Evolutionary conservation across 192 early-diverging fungal species (phyloP), one percentile per base, ranked within the genome.

Genomic region (Podila epigama): DNA sequence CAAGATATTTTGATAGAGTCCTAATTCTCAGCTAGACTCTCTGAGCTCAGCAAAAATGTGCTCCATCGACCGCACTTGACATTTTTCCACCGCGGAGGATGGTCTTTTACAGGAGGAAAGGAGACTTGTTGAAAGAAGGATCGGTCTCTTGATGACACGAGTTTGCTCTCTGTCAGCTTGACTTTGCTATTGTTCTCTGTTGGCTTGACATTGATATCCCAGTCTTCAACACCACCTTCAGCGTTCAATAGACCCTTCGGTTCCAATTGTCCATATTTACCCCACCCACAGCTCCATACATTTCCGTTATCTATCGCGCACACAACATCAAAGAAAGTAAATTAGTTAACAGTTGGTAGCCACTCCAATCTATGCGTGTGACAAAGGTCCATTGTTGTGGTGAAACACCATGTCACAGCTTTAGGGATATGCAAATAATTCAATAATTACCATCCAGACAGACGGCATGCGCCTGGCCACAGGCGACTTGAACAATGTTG

Each of bases 241-340:
- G n/a, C n/a, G n/a, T n/a, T n/a, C n/a, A n/a, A n/a, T n/a, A n/a
- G n/a, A 0, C 8, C 35, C 20, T 58, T 18, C 22, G 25, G 57
- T 58, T 33, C 57, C 11, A 68, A 29, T 29, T 77, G 73, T 5
- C 73, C 66, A 63, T 77, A 68, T 36, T 77, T 77, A 16, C 60
- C 66, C 73, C 73, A 77, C 15, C 73, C 73, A 32, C 73, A 77
- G 61, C 66, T 77, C 73, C 73, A 77, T 2, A 35, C 60, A 1
- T 41, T 32, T 7, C 73, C 66, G 27, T 51, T 9, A 52, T 64
- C 73, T 77, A 77, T 3, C 33, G 34, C n/a, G n/a, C n/a, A n/a
- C n/a, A n/a, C 13, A 52, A 8, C 22, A 51, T 20, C 9, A 50
- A 48, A 63, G 10, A 32, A 36, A 13, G 9, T 20, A 33, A 22